phyloP scores from a whole-genome alignment of 352 stramenopile species.

The Phytopythium ostracodes region DNA sequence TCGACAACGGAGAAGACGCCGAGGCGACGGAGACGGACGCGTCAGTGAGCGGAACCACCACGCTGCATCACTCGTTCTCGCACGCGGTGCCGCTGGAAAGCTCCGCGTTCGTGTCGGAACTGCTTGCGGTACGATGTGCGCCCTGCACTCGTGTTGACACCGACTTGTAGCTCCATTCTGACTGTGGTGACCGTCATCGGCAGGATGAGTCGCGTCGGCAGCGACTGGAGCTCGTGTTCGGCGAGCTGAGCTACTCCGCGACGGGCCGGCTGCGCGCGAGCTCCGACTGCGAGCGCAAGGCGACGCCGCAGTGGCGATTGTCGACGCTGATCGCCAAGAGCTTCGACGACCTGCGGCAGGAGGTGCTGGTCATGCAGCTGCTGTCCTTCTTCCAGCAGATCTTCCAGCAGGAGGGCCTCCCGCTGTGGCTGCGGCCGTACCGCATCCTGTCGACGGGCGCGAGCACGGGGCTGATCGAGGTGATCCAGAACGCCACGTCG shows the following conservation, averaged over 20 bases:
- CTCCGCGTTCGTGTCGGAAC: slow-evolving; percentile 20
- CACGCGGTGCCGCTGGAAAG: slow-evolving; percentile 1
- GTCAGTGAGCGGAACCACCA: not conserved
- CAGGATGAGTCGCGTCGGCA: slow-evolving; percentile 40
- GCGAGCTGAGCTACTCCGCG: slow-evolving; percentile 54
- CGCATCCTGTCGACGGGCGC: slow-evolving; percentile 94
- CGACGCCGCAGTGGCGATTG: slow-evolving; percentile 35
- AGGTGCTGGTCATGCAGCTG: slow-evolving; percentile 97
- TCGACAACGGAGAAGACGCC: not conserved
- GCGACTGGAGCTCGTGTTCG: slow-evolving; percentile 62
- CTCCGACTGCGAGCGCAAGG: slow-evolving; percentile 6
- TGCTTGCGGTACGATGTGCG: slow-evolving; percentile 18
- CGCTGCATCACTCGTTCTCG: slow-evolving; percentile 5
- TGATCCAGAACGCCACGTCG: slow-evolving; percentile 94
- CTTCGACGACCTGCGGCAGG: slow-evolving; percentile 96
- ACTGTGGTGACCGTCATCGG: not conserved
- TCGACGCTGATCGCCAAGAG: slow-evolving; percentile 94
- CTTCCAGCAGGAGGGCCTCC: slow-evolving; percentile 89
- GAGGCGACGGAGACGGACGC: not conserved
- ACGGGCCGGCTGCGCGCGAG: slow-evolving; percentile 33
- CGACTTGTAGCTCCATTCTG: not conserved
- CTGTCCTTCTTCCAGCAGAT: slow-evolving; percentile 95
- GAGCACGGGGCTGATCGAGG: slow-evolving; percentile 94
- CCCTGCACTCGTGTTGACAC: not conserved
- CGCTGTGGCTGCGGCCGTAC: slow-evolving; percentile 93